phyloP scores from a whole-genome alignment of 148 eudicot genomes.

The Chenopodium berlandieri region DNA sequence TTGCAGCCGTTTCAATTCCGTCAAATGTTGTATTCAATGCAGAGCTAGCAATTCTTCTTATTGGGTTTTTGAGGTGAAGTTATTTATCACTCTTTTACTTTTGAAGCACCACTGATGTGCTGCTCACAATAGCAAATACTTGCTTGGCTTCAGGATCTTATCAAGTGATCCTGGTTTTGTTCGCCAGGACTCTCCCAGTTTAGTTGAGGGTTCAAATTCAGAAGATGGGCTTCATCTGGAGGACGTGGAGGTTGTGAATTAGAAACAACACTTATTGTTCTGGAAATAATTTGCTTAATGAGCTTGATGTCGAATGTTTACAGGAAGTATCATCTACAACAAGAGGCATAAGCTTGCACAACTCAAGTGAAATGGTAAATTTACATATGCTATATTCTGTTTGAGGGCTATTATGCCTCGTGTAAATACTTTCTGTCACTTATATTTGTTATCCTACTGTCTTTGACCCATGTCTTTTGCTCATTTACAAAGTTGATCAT shows the following conservation, averaged over 20 bases:
- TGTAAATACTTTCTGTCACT: background rate
- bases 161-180: constrained; percentile 64
- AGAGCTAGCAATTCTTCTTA: constrained; percentile 42
- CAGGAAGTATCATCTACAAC: constrained; percentile 34
- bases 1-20: constrained; percentile 46
- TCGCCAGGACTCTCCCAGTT: constrained; percentile 30
- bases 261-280: constrained; percentile 8
- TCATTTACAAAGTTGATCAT: background rate
- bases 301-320: constrained; percentile 17
- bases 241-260: constrained; percentile 48
- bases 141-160: constrained; percentile 54
- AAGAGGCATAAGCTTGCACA: constrained; percentile 19
- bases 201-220: constrained; percentile 20
- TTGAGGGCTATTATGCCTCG: background rate
- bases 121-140: constrained; percentile 6
- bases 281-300: constrained; percentile 6
- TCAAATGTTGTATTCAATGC: constrained; percentile 45
- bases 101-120: background rate
- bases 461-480: background rate
- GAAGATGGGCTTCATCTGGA: constrained; percentile 35
- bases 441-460: background rate
- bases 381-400: background rate
- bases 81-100: constrained; percentile 7
- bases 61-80: constrained; percentile 56
- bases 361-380: constrained; percentile 40